These are phyloP conservation scores for Oropetium thomaeum DNA, from an alignment of 176 grass and related monocot genomes.

Conservation along the genomic window DNA sequence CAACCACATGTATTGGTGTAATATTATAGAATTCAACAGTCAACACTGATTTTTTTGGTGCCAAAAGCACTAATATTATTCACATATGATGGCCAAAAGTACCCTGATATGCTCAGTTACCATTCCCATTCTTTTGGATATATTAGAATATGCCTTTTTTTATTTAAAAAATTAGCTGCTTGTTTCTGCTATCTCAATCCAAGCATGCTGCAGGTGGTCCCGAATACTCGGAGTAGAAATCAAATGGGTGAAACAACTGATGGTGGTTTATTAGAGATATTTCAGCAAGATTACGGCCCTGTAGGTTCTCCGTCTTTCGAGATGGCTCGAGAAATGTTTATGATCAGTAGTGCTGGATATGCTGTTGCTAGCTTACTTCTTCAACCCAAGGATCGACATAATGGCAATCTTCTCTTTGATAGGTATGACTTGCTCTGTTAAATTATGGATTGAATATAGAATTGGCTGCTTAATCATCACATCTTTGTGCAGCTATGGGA, in stretches of 20 bases:
- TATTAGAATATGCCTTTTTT: constrained; percentile 8
- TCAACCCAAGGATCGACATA: constrained; percentile 98
- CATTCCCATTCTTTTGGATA: constrained; percentile 6
- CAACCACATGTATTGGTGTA: neutral
- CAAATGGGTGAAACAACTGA: constrained; percentile 99
- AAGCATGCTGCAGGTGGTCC: constrained; percentile 68
- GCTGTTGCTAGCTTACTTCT: constrained; percentile 96
- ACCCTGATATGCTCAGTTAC: too few species aligned
- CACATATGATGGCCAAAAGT: too few species aligned
- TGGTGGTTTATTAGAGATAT: constrained; percentile 97
- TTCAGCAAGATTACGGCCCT: constrained; percentile 99
- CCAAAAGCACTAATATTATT: neutral
- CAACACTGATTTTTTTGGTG: neutral
- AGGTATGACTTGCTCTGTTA: constrained; percentile 48
- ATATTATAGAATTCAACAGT: constrained; percentile 7
- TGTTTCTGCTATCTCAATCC: constrained; percentile 32
- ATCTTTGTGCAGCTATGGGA: constrained; percentile 78
- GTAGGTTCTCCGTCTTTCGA: constrained; percentile 88
- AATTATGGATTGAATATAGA: constrained; percentile 20
- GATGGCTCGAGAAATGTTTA: constrained; percentile 96
- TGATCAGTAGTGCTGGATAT: constrained; percentile 98
- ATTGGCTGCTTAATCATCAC: constrained; percentile 24
- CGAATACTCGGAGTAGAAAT: constrained; percentile 96
- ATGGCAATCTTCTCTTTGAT: constrained; percentile 99
- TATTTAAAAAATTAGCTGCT: neutral